Conservation (phyloP, 495 filamentous ascomycete genomes). For the Parachaetomium inaequale region DNA sequence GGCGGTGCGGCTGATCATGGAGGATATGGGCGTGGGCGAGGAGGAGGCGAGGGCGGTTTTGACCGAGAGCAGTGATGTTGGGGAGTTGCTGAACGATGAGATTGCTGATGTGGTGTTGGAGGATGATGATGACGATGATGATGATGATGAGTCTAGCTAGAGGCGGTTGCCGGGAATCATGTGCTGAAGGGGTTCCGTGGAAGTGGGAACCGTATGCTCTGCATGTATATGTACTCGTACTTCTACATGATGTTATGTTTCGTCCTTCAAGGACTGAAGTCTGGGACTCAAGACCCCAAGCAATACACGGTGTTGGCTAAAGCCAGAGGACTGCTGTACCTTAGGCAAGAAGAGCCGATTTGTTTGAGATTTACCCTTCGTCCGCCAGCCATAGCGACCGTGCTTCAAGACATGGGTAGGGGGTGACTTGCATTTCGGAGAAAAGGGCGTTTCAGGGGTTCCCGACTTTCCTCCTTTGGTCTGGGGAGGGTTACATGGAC, state of each 20-base stretch:
- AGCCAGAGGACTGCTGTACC: too few relatives aligned
- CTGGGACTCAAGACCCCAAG: too few relatives aligned
- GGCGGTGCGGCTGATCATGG: slow-evolving; percentile 68
- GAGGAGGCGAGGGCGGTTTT: slow-evolving; percentile 66
- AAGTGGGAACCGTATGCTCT: neutral
- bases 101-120: slow-evolving; percentile 55
- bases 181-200: neutral
- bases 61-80: slow-evolving; percentile 70
- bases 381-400: too few relatives aligned
- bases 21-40: slow-evolving; percentile 73
- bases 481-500: too few relatives aligned
- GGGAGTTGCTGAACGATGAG: slow-evolving; percentile 70
- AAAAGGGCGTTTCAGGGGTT: too few relatives aligned
- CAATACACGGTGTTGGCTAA: too few relatives aligned
- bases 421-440: too few relatives aligned
- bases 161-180: neutral
- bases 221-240: neutral
- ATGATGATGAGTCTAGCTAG: neutral
- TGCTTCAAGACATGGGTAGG: too few relatives aligned
- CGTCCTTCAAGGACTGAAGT: neutral
- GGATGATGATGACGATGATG: slow-evolving; percentile 44
- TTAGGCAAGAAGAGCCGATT: too few relatives aligned
- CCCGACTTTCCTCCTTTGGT: too few relatives aligned
- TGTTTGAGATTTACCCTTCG: too few relatives aligned
- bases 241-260: neutral